Evolutionary conservation across 2,329 filamentous ascomycete species (phyloP).

Genomic region (Orbilia brochopaga): DNA sequence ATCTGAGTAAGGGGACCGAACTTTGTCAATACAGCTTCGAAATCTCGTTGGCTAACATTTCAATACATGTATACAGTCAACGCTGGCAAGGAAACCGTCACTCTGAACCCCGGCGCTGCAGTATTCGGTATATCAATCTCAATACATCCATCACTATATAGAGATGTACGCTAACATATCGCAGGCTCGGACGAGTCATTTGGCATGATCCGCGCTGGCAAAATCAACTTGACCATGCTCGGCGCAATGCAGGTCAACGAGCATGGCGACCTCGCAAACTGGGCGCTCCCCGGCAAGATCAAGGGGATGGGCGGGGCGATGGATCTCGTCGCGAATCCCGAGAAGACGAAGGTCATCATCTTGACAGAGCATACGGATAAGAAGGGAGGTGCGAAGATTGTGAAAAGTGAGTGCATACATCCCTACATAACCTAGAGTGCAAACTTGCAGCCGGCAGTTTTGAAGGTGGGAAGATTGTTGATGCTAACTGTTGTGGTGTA

Average conservation of each 20-base stretch:
- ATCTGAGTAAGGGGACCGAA: slow-evolving; percentile 49
- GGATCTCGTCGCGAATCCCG: slow-evolving; percentile 74
- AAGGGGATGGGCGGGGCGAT: slow-evolving; percentile 86
- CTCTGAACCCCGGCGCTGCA: slow-evolving; percentile 74
- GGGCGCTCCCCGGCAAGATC: slow-evolving; percentile 87
- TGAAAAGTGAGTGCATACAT: slow-evolving; percentile 59
- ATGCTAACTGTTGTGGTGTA: slow-evolving; percentile 27
- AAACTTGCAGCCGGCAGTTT: not conserved
- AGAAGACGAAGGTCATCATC: slow-evolving; percentile 74
- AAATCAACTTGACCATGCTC: slow-evolving; percentile 82
- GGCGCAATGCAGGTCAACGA: slow-evolving; percentile 82
- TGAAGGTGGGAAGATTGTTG: no score
- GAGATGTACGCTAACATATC: not conserved
- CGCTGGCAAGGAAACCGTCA: slow-evolving; percentile 86
- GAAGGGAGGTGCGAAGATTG: slow-evolving; percentile 71
- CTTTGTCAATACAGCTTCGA: slow-evolving; percentile 55
- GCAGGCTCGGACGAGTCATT: slow-evolving; percentile 76
- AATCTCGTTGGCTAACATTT: not conserved
- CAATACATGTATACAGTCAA: slow-evolving; percentile 64
- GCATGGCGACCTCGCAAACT: slow-evolving; percentile 80
- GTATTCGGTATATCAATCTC: slow-evolving; percentile 65
- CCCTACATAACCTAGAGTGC: not conserved
- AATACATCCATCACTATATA: not conserved
- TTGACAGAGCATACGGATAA: slow-evolving; percentile 74
- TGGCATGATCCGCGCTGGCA: slow-evolving; percentile 83